A percentile compares a stretch with the other conserved stretches of the same genome.
Conservation (phyloP, 352 stramenopile genomes). For the Globisporangium spiculum region DNA sequence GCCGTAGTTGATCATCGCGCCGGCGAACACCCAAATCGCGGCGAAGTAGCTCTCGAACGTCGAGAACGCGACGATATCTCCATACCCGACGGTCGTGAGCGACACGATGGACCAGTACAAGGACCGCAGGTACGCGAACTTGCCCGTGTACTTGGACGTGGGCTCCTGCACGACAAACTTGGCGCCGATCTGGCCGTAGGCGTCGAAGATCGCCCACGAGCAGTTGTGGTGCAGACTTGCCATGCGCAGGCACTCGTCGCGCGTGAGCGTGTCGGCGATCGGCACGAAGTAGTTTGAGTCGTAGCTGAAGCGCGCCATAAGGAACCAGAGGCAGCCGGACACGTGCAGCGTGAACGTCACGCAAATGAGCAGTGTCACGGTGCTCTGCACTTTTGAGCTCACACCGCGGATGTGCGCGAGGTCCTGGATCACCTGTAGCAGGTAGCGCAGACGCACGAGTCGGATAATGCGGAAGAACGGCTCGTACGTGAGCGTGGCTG, state of each 20-base stretch:
- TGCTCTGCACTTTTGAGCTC: slow-evolving; percentile 59
- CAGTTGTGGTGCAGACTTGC: slow-evolving; percentile 56
- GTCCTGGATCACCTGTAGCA: slow-evolving; percentile 51
- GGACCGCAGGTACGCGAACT: slow-evolving; percentile 65
- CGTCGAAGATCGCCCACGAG: slow-evolving; percentile 71
- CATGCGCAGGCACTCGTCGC: slow-evolving; percentile 41
- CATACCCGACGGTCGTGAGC: slow-evolving; percentile 74
- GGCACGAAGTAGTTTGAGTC: slow-evolving; percentile 27
- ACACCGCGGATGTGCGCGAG: slow-evolving; percentile 46
- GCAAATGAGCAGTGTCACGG: slow-evolving; percentile 56
- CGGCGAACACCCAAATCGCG: slow-evolving; percentile 61
- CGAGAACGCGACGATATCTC: slow-evolving; percentile 74
- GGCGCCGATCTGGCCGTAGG: slow-evolving; percentile 57
- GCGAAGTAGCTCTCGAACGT: slow-evolving; percentile 69
- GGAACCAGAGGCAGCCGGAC: slow-evolving; percentile 69
- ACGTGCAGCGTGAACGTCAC: slow-evolving; percentile 65
- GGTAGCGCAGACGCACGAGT: slow-evolving; percentile 48
- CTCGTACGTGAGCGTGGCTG: slow-evolving; percentile 36
- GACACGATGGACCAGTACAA: slow-evolving; percentile 77
- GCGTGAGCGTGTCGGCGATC: slow-evolving; percentile 28
- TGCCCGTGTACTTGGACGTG: slow-evolving; percentile 38
- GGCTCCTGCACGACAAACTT: slow-evolving; percentile 34
- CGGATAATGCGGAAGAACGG: slow-evolving; percentile 45
- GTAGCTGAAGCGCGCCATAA: slow-evolving; percentile 64
- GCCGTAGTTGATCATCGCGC: slow-evolving; percentile 75